Conservation (phyloP, 1,139 yeast genomes). For the Scheffersomyces cryptocercus region DNA sequence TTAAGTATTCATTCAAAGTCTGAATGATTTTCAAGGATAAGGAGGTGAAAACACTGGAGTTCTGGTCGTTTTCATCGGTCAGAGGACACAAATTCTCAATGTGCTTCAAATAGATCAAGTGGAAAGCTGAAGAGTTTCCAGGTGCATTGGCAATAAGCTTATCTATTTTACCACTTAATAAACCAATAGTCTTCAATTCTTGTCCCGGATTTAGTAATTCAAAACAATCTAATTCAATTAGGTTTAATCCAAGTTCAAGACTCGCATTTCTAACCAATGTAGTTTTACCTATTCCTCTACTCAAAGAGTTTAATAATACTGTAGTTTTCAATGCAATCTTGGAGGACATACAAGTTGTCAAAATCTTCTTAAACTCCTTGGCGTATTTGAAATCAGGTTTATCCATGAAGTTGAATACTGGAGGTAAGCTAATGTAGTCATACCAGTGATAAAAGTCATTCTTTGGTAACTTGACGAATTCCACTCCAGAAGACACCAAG, state of each 20-base stretch:
- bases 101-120: slow-evolving; percentile 63
- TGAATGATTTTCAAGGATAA: slow-evolving; percentile 61
- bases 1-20: slow-evolving; percentile 57
- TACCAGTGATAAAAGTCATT: slow-evolving; percentile 48
- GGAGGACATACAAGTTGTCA: slow-evolving; percentile 43
- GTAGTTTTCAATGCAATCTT: slow-evolving; percentile 55
- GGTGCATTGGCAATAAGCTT: slow-evolving; percentile 33
- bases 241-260: slow-evolving; percentile 63
- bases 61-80: slow-evolving; percentile 63
- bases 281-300: slow-evolving; percentile 79
- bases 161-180: slow-evolving; percentile 75
- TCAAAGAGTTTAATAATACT: slow-evolving; percentile 64
- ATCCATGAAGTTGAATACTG: slow-evolving; percentile 33
- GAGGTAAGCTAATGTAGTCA: slow-evolving; percentile 37
- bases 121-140: slow-evolving; percentile 22
- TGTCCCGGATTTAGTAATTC: slow-evolving; percentile 65
- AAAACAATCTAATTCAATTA: slow-evolving; percentile 70
- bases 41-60: slow-evolving; percentile 53
- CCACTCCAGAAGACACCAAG: slow-evolving; percentile 67
- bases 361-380: slow-evolving; percentile 50
- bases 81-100: slow-evolving; percentile 72
- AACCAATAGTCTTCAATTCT: slow-evolving; percentile 78
- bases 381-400: slow-evolving; percentile 49
- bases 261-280: slow-evolving; percentile 60
- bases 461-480: slow-evolving; percentile 38